Evolutionary conservation across 345 rosid genomes (phyloP).

Genomic region (Salix udensis): DNA sequence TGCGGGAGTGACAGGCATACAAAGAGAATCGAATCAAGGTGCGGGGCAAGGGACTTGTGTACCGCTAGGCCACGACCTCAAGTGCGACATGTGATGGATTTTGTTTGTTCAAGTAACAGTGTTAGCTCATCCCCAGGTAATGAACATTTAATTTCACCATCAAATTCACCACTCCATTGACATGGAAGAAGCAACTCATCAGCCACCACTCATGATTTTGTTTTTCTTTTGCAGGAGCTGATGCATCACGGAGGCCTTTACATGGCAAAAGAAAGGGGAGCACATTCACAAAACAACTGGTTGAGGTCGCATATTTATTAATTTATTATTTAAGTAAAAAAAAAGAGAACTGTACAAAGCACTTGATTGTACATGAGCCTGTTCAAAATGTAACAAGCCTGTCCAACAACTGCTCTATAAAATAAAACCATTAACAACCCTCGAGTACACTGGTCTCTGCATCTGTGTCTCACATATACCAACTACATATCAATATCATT

Average conservation of each 20-base stretch:
- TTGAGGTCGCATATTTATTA: conserved; percentile 6
- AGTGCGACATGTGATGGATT: conserved; percentile 48
- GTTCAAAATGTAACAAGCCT: background rate
- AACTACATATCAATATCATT: background rate
- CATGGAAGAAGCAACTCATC: background rate
- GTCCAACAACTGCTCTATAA: background rate
- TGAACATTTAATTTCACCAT: background rate
- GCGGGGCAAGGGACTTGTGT: too few species aligned
- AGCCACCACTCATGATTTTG: background rate
- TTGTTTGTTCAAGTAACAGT: conserved; percentile 41
- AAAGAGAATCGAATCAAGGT: too few species aligned
- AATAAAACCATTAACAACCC: background rate
- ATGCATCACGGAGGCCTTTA: conserved; percentile 92
- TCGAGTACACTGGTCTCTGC: conserved; percentile 4
- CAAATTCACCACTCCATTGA: background rate
- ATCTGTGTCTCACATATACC: background rate
- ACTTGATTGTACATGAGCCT: background rate
- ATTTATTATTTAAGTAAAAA: background rate
- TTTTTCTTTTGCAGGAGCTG: conserved; percentile 48
- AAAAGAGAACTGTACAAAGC: background rate
- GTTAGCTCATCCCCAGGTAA: conserved; percentile 86
- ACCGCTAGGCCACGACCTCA: too few species aligned
- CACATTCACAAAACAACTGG: conserved; percentile 49
- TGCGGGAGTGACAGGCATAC: too few species aligned
- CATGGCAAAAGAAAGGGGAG: conserved; percentile 86